These are phyloP conservation scores for Logfia minima DNA, from an alignment of 129 eudicot genomes.

Conservation along the genomic window DNA sequence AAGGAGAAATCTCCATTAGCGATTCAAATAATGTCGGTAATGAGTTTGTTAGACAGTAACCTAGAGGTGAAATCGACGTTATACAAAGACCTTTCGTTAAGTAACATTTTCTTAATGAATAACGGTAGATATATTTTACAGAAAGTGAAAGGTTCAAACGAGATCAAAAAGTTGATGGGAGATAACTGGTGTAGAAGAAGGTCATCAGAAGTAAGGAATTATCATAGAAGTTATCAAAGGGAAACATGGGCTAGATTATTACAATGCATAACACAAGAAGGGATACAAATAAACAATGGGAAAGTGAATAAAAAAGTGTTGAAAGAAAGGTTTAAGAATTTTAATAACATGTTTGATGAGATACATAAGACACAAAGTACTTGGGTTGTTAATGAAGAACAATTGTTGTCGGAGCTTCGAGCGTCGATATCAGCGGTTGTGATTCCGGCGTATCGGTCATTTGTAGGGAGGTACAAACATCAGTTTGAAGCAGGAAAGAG, in stretches of 20 bases:
- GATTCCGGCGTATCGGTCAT: conserved; percentile 87
- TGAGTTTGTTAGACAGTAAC: conserved; percentile 60
- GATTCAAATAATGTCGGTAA: conserved; percentile 41
- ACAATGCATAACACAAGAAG: conserved; percentile 61
- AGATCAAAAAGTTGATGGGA: conserved; percentile 65
- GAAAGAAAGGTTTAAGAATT: conserved; percentile 77
- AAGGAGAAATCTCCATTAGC: conserved; percentile 50
- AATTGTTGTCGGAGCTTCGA: conserved; percentile 79
- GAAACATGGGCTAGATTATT: conserved; percentile 74
- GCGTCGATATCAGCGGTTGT: conserved; percentile 77
- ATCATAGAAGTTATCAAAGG: conserved; percentile 82
- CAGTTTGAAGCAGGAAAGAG: conserved; percentile 47
- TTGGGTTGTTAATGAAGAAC: conserved; percentile 91
- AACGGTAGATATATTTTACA: conserved; percentile 79
- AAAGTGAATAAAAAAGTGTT: conserved; percentile 51
- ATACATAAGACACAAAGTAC: conserved; percentile 70
- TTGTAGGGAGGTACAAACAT: conserved; percentile 75
- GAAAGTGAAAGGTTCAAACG: conserved; percentile 68
- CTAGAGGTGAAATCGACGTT: conserved; percentile 54
- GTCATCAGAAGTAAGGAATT: conserved; percentile 72
- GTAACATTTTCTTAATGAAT: conserved; percentile 73
- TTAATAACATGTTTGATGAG: conserved; percentile 75
- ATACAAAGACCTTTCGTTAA: conserved; percentile 61
- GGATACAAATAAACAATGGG: conserved; percentile 44
- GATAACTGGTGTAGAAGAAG: conserved; percentile 63